Evolutionary conservation across 129 eudicot species (phyloP), one percentile per base, ranked within the genome.

Genomic region (Pulicaria dysenterica): DNA sequence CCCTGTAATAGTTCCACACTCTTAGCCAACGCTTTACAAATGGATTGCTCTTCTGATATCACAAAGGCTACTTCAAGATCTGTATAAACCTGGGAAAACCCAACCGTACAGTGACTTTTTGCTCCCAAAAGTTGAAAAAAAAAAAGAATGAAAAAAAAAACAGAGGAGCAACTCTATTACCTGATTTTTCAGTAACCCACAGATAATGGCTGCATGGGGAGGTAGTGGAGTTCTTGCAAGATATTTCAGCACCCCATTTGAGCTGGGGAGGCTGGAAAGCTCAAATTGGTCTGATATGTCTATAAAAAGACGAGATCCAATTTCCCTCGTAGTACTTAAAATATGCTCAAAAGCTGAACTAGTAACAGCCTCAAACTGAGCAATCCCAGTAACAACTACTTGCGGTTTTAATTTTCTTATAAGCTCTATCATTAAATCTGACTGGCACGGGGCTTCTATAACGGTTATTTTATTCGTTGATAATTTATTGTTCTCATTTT

Each of bases 61-160:
- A 94, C 91, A 86, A 94, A 94, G 62, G 95, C 98, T 77, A 94
- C 98, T 84, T 94, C 98, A 72, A 94, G 80, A 86, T 94, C 98
- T 19, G 87, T 67, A 70, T 94, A 94, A 62, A 94, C 98, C 98
- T 94, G 86, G 71, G 64, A 57, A 70, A 42, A 42, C 31, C 31
- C 31, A 24, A 24, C 1, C 31, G 31, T 2, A 24, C 31, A 24
- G 31, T 24, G 31, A 24, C 31, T 24, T 24, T 24, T 24, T 24
- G 31, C 31, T 24, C 31, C 31, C 31, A 1, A 24, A 24, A 24
- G 31, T 24, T 24, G 31, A 1, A 24, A 24, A 24, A 24, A 24
- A 24, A 24, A 24, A 24, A 24, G 2, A 24, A 24, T 24, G 2
- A 24, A 49, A 10, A 55, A 44, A 34, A 74, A 56, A 83, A 15